Base-by-base conservation (phyloP, 1,139 yeast species). In the Wickerhamiella pararugosa region DNA sequence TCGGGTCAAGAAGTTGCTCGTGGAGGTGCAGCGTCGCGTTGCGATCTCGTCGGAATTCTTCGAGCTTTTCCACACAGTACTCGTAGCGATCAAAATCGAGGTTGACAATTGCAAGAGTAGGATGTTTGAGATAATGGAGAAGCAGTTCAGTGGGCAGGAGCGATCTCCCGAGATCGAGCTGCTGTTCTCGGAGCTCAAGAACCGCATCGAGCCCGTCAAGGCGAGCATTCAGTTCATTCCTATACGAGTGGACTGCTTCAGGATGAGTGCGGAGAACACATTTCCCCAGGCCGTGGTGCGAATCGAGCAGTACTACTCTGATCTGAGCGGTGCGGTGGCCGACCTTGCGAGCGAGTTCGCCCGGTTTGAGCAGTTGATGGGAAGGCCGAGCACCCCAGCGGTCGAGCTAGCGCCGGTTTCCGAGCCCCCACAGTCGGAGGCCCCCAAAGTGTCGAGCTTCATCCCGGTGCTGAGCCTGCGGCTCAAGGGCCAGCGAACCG, bases 191-290 rank as follows among this genome's bases (percentile, higher is more conserved):
- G 52, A 48, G 4, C 53, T 69, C 7, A 63, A 62, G 28, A 49
- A 60, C 5, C 56, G 63, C 29, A 50, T 75, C 8, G 63, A 62
- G 30, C 83, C 83, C 0, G 60, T 78, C 37, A 62, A 64, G 36
- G 77, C 76, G 2, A 76, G 87, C 15, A 53, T 79, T n/a, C 67
- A 70, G 36, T 69, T 76, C 43, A 63, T 79, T 4, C 81, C 82
- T 0, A 52, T 62, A 10, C 62, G 79, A 41, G 62, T 79, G 25
- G 72, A 72, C 21, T 67, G 64, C 40, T 71, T 67, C 53, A 60
- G 54, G 42, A 55, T 53, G 11, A 54, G 57, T 39, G 69, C 66
- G 39, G 53, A 50, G 45, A 48, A 49, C 25, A 40, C 46, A 5
- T 57, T 62, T 49, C 69, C 66, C n/a, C 59, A 59, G 2, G 26